Base-by-base conservation (phyloP, 2,329 filamentous ascomycete genomes). In the Pseudogymnoascus sp. region DNA sequence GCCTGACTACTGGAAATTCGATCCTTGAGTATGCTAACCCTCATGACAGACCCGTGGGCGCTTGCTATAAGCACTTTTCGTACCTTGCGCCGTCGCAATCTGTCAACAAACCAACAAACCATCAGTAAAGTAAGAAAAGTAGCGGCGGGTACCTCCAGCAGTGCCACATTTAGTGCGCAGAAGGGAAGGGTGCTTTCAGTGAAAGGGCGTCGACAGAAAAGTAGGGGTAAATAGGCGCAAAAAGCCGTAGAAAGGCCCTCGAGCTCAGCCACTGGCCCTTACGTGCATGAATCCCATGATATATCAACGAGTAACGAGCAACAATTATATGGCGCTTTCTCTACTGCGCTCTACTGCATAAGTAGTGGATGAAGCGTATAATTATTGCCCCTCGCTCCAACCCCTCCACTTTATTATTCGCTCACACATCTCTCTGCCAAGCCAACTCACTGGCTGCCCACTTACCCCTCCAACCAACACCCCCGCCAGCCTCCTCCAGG, bases 281-380 rank as follows among this genome's bases (percentile, higher is more conserved):
- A 53, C 23, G 47, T 53, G 47, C 47, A 53, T 53, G 47, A 53
- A 53, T 53, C 47, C 47, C 47, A 53, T 53, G 47, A 53, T 53
- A 53, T 53, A 17, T 53, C 47, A 53, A 53, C 47, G 47, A 53
- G 47, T 53, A 53, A 53, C 47, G 47, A 53, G 47, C 31, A 53
- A 53, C 47, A 53, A 53, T 31, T 53, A 53, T 53, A 53, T 53
- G 47, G 23, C 47, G 47, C 47, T 53, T 31, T 53, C 23, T 53
- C 47, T 53, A 28, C 47, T 31, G 47, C 47, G 31, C 23, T 53
- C 47, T 53, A 28, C 47, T 31, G 47, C 47, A 53, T 53, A 53
- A 53, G 47, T 17, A 31, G 47, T 53, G 23, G 15, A 31, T 7
- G 47, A 10, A 53, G 47, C 47, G 47, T 53, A 53, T 53, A 53